Percentiles rank a stretch among this genome's conserved stretches.
These are phyloP conservation scores for Knoxia roxburghii DNA, from an alignment of 257 asterid species.

Conservation along the genomic window DNA sequence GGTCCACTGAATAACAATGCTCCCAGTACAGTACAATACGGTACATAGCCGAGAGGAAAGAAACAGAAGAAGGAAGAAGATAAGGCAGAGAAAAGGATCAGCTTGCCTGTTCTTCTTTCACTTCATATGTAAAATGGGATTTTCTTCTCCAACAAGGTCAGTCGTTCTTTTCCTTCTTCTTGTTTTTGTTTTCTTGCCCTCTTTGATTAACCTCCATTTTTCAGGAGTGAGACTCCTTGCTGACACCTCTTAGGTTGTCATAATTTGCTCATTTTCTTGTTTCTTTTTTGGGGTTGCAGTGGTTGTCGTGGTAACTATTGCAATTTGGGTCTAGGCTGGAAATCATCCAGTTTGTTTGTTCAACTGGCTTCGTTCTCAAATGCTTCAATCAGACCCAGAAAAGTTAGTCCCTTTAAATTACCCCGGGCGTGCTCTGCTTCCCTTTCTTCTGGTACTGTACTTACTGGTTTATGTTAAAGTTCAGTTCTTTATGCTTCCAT, in stretches of 20 bases:
- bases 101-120: neutral
- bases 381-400: constrained; percentile 24
- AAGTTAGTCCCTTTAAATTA: constrained; percentile 20
- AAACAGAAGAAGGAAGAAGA: constrained; percentile 3
- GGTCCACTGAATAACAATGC: neutral
- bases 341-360: constrained; percentile 47
- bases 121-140: constrained; percentile 30
- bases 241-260: neutral
- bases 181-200: neutral
- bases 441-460: constrained; percentile 41
- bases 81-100: constrained; percentile 9
- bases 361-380: constrained; percentile 26
- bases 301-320: constrained; percentile 28
- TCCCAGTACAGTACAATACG: neutral
- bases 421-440: constrained; percentile 38
- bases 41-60: neutral
- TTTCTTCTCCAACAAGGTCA: constrained; percentile 43
- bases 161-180: constrained; percentile 7
- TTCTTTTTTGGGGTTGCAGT: constrained; percentile 22
- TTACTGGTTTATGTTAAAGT: constrained; percentile 7
- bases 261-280: neutral
- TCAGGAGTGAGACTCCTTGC: neutral
- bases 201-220: neutral
- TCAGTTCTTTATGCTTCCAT: constrained; percentile 7
- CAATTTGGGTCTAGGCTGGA: constrained; percentile 39